phyloP scores from a whole-genome alignment of 441 rosid genomes.

The Gossypium aridum region DNA sequence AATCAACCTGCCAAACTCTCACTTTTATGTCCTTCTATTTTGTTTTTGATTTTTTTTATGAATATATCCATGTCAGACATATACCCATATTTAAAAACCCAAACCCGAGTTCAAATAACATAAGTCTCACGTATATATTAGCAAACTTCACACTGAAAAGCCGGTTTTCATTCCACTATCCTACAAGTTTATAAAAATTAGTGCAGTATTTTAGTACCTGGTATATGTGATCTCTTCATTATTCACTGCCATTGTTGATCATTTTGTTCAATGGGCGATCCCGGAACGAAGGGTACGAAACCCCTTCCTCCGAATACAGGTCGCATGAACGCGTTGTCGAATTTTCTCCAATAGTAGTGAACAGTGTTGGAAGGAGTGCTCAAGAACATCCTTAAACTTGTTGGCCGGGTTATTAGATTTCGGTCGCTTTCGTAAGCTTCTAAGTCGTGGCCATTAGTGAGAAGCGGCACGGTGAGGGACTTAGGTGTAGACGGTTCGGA shows the following conservation, averaged over 20 bases:
- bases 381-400: constrained; percentile 40
- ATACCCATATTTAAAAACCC: neutral
- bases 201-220: neutral
- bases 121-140: neutral
- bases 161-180: neutral
- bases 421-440: constrained; percentile 28
- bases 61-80: neutral
- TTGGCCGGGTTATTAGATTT: constrained; percentile 22
- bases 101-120: neutral
- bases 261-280: constrained; percentile 50
- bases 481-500: constrained; percentile 48
- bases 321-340: constrained; percentile 72
- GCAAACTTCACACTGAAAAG: neutral
- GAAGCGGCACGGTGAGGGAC: constrained; percentile 47
- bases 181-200: constrained; percentile 6
- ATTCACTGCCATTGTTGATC: constrained; percentile 33
- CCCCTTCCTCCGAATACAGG: constrained; percentile 87
- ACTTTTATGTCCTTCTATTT: neutral
- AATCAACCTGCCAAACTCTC: neutral
- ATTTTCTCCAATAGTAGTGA: constrained; percentile 71
- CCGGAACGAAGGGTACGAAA: constrained; percentile 43
- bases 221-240: constrained; percentile 4
- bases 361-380: constrained; percentile 58
- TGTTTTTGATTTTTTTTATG: neutral
- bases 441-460: constrained; percentile 26